A percentile compares a stretch with the other conserved stretches of the same genome.
Conservation (phyloP, 805 yeast species). For the Pichia phayaonensis region DNA sequence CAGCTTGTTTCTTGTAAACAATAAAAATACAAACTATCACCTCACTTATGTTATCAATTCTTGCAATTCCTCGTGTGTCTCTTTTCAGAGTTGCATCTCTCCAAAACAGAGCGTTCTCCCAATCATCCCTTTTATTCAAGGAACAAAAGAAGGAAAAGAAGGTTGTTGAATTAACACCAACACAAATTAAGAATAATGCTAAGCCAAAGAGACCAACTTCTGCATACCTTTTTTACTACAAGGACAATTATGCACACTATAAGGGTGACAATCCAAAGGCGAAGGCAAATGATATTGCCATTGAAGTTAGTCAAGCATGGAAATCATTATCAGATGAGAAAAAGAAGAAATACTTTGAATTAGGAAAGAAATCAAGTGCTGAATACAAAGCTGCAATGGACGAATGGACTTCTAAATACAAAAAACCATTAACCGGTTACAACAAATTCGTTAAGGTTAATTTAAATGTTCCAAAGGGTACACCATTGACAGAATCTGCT, state of each 20-base stretch:
- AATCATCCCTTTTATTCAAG: slow-evolving; percentile 10
- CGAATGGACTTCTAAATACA: slow-evolving; percentile 22
- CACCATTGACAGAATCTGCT: slow-evolving; percentile 11
- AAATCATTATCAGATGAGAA: slow-evolving; percentile 13
- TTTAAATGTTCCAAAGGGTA: slow-evolving; percentile 11
- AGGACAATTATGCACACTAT: slow-evolving; percentile 11
- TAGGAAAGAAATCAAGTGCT: not conserved
- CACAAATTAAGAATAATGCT: slow-evolving; percentile 9
- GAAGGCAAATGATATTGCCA: slow-evolving; percentile 6
- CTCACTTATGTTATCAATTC: not conserved
- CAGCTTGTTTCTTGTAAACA: not conserved
- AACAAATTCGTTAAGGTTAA: slow-evolving; percentile 16
- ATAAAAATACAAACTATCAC: no score
- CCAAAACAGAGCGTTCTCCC: slow-evolving; percentile 5
- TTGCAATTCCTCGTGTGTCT: not conserved
- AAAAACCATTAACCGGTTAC: slow-evolving; percentile 18
- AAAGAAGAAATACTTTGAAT: slow-evolving; percentile 11
- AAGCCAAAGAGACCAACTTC: slow-evolving; percentile 19
- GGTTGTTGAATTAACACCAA: not conserved
- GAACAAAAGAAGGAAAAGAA: slow-evolving; percentile 7
- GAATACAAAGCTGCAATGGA: slow-evolving; percentile 12
- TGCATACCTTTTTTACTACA: slow-evolving; percentile 14
- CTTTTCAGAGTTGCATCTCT: not conserved
- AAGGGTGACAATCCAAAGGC: not conserved
- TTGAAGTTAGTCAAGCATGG: slow-evolving; percentile 16